These are phyloP conservation scores for Fusarium beomiforme DNA, from an alignment of 2,329 filamentous ascomycete genomes.

Conservation along the genomic window DNA sequence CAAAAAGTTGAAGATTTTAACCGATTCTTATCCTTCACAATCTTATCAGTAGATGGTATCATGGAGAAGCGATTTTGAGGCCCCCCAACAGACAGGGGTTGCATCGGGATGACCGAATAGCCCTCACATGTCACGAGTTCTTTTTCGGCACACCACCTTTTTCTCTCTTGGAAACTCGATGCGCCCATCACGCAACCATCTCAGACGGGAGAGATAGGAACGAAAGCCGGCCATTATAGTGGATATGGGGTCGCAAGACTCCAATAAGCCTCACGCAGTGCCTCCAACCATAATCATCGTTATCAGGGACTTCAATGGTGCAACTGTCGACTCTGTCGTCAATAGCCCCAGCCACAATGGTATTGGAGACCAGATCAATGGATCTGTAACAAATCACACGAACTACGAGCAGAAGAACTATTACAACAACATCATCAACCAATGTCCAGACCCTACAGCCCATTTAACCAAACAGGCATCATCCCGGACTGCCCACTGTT, in stretches of 20 bases:
- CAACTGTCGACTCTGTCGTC: not conserved
- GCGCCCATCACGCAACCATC: no score
- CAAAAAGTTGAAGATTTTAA: not conserved
- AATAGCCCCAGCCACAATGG: rapidly evolving
- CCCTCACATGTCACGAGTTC: not conserved
- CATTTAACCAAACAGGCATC: not conserved
- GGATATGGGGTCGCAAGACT: not conserved
- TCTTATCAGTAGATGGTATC: not conserved
- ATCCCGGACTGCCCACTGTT: not conserved
- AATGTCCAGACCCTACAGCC: not conserved
- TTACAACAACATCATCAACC: not conserved
- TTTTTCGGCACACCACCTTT: not conserved
- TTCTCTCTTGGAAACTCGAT: not conserved
- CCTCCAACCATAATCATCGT: not conserved
- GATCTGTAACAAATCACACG: no score
- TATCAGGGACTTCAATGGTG: rapidly evolving
- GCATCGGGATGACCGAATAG: not conserved
- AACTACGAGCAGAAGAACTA: not conserved
- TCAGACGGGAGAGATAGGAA: not conserved
- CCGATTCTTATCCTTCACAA: not conserved
- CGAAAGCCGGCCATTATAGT: not conserved
- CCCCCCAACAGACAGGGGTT: not conserved
- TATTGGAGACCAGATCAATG: rapidly evolving
- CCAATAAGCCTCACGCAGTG: not conserved
- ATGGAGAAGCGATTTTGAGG: not conserved